Percentiles rank a stretch among this genome's conserved stretches.
These are phyloP conservation scores for Colletotrichum theobromicola DNA, from an alignment of 2,329 filamentous ascomycete species.

Conservation along the genomic window DNA sequence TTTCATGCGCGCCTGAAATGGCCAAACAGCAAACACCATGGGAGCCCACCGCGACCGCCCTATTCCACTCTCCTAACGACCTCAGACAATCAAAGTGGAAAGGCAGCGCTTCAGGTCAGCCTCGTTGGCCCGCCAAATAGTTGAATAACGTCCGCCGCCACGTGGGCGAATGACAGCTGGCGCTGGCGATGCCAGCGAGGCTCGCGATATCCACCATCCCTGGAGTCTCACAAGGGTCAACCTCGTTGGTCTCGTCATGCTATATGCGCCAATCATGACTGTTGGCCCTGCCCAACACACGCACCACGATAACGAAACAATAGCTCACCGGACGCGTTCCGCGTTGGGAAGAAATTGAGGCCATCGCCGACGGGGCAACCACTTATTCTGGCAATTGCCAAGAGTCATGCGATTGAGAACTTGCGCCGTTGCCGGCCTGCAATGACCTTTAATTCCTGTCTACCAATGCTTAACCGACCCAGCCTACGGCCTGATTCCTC, in stretches of 20 bases:
- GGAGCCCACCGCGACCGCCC: neutral
- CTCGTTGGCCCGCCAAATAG: neutral
- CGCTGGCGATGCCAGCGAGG: neutral
- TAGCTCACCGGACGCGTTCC: neutral
- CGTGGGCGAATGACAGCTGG: conserved; percentile 1
- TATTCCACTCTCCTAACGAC: neutral
- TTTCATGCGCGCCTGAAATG: neutral
- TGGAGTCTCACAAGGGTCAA: neutral
- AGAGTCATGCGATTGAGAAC: neutral
- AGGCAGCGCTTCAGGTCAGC: neutral
- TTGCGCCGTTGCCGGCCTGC: neutral
- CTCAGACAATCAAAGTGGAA: neutral
- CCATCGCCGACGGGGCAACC: too few species aligned
- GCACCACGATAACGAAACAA: neutral
- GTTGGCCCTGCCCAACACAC: neutral
- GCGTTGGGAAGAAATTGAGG: neutral
- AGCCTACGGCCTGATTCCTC: neutral
- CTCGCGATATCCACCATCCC: neutral
- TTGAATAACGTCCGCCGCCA: neutral
- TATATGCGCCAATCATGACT: neutral
- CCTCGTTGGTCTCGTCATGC: conserved; percentile 10
- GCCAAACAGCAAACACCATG: neutral
- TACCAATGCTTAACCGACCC: neutral
- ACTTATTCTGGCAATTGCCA: neutral
- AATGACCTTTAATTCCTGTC: neutral